These are phyloP conservation scores for Rhinocladiella similis DNA, from an alignment of 2,329 filamentous ascomycete species.

Conservation along the genomic window DNA sequence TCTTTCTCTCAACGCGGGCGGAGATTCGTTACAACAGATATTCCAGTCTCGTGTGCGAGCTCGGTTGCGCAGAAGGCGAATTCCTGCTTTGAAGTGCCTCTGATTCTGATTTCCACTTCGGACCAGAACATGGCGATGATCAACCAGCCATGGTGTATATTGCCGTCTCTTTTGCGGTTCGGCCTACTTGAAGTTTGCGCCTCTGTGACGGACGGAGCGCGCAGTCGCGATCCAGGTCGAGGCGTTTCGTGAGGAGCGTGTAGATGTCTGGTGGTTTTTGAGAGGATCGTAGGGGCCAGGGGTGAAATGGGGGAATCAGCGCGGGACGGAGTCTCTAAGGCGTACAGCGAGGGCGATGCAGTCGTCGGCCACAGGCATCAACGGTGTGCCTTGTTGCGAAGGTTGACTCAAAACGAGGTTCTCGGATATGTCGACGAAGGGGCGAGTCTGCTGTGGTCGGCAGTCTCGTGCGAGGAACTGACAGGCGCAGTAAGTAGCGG, in stretches of 20 bases:
- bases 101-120: conserved; percentile 10
- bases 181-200: not conserved
- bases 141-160: conserved; percentile 12
- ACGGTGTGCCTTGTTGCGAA: not conserved
- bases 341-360: conserved; percentile 3
- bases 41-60: conserved; percentile 1
- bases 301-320: conserved; percentile 6
- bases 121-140: conserved; percentile 23
- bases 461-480: not conserved
- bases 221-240: not conserved
- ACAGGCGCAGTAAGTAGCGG: not conserved
- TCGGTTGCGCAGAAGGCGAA: conserved; percentile 3
- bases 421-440: not conserved
- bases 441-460: not conserved
- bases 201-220: not conserved
- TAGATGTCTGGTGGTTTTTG: not conserved
- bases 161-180: not conserved
- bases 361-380: not conserved
- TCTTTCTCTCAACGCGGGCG: not conserved
- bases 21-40: not conserved
- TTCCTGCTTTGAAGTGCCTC: not conserved
- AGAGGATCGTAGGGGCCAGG: conserved; percentile 2
- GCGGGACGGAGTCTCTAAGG: conserved; percentile 10
- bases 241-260: not conserved
- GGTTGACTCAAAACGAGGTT: not conserved